Conservation (phyloP, 2,329 filamentous ascomycete genomes). For the Gliomastix tumulicola region DNA sequence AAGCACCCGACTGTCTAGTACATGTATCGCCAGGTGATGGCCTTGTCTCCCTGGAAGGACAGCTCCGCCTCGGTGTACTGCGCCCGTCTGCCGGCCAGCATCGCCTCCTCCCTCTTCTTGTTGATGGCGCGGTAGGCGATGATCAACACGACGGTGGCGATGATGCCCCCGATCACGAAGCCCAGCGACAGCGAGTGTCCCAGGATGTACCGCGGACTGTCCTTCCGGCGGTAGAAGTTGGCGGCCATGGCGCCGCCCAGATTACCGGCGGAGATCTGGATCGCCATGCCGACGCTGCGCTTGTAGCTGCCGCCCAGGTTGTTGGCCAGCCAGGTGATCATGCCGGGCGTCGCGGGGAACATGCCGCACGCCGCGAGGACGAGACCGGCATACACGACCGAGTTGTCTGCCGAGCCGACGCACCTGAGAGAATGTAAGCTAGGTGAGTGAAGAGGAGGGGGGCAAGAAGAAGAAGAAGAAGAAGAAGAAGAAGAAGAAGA, state of each 20-base stretch:
- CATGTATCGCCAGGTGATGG: slow-evolving; percentile 54
- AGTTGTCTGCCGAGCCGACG: slow-evolving; percentile 48
- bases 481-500: not conserved
- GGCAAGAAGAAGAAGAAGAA: not conserved
- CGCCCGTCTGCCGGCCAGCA: slow-evolving; percentile 32
- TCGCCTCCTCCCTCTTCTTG: slow-evolving; percentile 39
- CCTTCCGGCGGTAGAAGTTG: slow-evolving; percentile 58
- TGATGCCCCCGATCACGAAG: slow-evolving; percentile 37
- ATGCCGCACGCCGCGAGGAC: slow-evolving; percentile 74
- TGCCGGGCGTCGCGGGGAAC: slow-evolving; percentile 73
- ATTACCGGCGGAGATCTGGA: slow-evolving; percentile 57
- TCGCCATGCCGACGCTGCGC: slow-evolving; percentile 55
- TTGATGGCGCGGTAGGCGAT: slow-evolving; percentile 52
- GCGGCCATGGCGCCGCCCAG: slow-evolving; percentile 59
- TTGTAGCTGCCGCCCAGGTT: slow-evolving; percentile 66
- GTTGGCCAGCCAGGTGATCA: slow-evolving; percentile 72
- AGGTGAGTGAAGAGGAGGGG: not conserved
- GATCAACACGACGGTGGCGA: slow-evolving; percentile 34
- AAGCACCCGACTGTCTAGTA: no score
- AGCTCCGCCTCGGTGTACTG: slow-evolving; percentile 31
- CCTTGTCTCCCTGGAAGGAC: slow-evolving; percentile 49
- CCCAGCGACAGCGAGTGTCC: slow-evolving; percentile 43
- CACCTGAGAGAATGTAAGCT: slow-evolving; percentile 37
- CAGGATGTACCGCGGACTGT: slow-evolving; percentile 39
- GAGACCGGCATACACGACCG: slow-evolving; percentile 64